Conservation (phyloP, 176 grass and related monocot species). For the Carex littledalei region DNA sequence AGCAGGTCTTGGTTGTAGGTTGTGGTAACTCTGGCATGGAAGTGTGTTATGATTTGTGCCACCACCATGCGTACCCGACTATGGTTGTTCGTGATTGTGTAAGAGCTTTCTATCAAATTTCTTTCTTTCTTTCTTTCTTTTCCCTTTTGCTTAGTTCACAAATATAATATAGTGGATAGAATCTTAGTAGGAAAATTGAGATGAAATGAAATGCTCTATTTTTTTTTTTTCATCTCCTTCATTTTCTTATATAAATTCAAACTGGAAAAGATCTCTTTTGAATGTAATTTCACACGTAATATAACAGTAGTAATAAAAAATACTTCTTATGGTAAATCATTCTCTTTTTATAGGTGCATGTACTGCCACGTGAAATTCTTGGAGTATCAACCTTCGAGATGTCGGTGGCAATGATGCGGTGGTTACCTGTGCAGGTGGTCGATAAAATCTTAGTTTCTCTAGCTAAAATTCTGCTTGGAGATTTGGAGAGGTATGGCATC, state of each 20-base stretch:
- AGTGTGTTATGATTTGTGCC: conserved; percentile 44
- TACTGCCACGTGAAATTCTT: conserved; percentile 35
- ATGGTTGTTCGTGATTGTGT: conserved; percentile 42
- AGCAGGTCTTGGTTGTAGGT: conserved; percentile 38
- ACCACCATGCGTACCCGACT: conserved; percentile 32
- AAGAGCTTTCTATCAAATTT: not conserved
- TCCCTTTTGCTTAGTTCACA: not conserved
- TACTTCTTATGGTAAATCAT: not conserved
- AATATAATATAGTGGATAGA: not conserved
- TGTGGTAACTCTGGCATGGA: conserved; percentile 52
- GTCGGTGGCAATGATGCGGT: conserved; percentile 27
- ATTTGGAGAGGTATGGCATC: conserved; percentile 28
- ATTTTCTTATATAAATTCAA: not conserved
- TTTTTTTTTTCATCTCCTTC: not conserved
- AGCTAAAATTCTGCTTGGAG: conserved; percentile 25
- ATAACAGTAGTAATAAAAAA: not conserved
- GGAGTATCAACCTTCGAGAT: conserved; percentile 40
- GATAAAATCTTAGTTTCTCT: conserved; percentile 32
- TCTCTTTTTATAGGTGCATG: conserved; percentile 26
- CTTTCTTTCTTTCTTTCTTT: not conserved
- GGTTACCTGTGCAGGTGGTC: conserved; percentile 31
- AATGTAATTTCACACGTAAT: not conserved
- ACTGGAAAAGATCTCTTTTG: not conserved
- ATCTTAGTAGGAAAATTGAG: not conserved
- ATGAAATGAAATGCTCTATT: not conserved